A percentile compares a stretch with the other conserved stretches of the same genome.
Conservation (phyloP, 2,329 filamentous ascomycete genomes). For the Bimuria novae-zelandiae region DNA sequence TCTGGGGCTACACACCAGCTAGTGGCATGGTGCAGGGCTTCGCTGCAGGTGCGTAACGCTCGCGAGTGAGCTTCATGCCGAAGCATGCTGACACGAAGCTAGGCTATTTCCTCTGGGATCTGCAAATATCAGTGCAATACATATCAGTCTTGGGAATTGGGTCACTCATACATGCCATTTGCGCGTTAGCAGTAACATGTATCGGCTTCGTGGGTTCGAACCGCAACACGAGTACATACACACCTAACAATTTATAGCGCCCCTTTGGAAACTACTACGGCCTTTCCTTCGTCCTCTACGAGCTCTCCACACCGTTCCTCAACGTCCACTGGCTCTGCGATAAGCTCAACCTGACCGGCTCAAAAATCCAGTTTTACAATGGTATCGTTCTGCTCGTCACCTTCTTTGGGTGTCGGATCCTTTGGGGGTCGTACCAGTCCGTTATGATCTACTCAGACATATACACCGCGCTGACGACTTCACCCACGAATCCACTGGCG, state of each 20-base stretch:
- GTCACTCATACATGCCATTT: slow-evolving; percentile 74
- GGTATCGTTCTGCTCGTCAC: slow-evolving; percentile 71
- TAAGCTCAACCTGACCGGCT: slow-evolving; percentile 79
- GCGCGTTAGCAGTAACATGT: slow-evolving; percentile 72
- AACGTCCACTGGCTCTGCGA: slow-evolving; percentile 93
- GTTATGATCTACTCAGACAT: slow-evolving; percentile 68
- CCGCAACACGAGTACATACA: not conserved
- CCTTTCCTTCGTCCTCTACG: slow-evolving; percentile 80
- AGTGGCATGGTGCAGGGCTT: slow-evolving; percentile 75
- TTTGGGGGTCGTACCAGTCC: slow-evolving; percentile 77
- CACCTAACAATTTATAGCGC: slow-evolving; percentile 56
- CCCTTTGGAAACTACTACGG: slow-evolving; percentile 86
- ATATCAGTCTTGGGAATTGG: slow-evolving; percentile 74
- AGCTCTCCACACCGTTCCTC: slow-evolving; percentile 81
- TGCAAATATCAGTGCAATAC: slow-evolving; percentile 69
- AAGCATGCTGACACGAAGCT: not conserved
- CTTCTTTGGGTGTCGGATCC: slow-evolving; percentile 76
- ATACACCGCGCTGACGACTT: slow-evolving; percentile 52
- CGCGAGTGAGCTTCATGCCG: too few species aligned
- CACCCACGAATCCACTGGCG: slow-evolving; percentile 18
- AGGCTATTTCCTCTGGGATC: slow-evolving; percentile 79
- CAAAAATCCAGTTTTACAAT: slow-evolving; percentile 74
- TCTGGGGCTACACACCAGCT: slow-evolving; percentile 80
- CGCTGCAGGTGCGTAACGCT: slow-evolving; percentile 65
- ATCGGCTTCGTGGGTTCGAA: slow-evolving; percentile 72